A percentile compares a stretch with the other conserved stretches of the same genome.
Conservation (phyloP, 2,329 filamentous ascomycete species). For the Metarhizium guizhouense region DNA sequence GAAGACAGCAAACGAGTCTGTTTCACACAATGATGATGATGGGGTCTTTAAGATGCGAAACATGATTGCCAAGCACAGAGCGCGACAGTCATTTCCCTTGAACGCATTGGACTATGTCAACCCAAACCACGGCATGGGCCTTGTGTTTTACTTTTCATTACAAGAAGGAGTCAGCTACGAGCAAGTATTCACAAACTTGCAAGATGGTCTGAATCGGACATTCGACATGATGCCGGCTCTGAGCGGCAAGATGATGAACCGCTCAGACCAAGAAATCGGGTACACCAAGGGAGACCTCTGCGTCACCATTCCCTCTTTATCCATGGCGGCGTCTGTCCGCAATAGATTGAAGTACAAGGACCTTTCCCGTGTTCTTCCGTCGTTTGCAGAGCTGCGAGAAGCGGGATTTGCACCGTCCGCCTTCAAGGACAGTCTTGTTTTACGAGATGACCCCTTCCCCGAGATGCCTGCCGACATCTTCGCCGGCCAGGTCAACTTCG, state of each 20-base stretch:
- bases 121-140: constrained; percentile 21
- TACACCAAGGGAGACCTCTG: constrained; percentile 14
- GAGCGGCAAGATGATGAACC: constrained; percentile 24
- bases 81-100: constrained; percentile 19
- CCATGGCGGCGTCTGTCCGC: constrained; percentile 3
- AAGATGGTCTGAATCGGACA: constrained; percentile 23
- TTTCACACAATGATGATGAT: background rate
- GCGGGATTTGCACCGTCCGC: constrained; percentile 17
- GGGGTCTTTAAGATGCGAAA: constrained; percentile 8
- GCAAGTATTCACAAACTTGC: constrained; percentile 21
- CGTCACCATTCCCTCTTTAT: constrained; percentile 12
- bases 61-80: constrained; percentile 13
- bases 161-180: constrained; percentile 15
- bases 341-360: constrained; percentile 17
- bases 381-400: constrained; percentile 16
- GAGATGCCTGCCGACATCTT: constrained; percentile 19
- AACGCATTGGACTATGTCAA: constrained; percentile 24
- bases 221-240: constrained; percentile 27
- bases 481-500: constrained; percentile 21
- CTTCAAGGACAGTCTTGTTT: constrained; percentile 18
- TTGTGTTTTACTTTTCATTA: constrained; percentile 26
- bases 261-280: constrained; percentile 16
- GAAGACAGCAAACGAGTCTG: constrained; percentile 25
- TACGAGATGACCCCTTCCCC: constrained; percentile 14
- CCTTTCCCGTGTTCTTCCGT: constrained; percentile 15